These are phyloP conservation scores for Aspergillus quadricinctus DNA, from an alignment of 2,329 filamentous ascomycete species.

Conservation along the genomic window DNA sequence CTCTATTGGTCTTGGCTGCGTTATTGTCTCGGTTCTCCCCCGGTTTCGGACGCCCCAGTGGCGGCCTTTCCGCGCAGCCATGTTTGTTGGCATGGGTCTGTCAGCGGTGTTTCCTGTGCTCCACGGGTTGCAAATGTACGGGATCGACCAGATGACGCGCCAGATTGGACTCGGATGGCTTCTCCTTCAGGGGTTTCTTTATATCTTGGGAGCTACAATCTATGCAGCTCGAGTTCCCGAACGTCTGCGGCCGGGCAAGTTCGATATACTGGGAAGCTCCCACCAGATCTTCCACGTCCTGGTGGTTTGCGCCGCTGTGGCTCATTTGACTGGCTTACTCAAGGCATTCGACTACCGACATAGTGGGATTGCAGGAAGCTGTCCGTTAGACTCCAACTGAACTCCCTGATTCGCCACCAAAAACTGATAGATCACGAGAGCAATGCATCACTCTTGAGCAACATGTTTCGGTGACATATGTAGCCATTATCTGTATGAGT, in stretches of 20 bases:
- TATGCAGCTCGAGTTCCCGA: constrained; percentile 88
- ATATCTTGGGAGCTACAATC: constrained; percentile 78
- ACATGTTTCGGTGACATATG: constrained; percentile 12
- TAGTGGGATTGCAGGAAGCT: constrained; percentile 52
- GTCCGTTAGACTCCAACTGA: constrained; percentile 28
- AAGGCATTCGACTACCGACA: constrained; percentile 87
- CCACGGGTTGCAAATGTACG: constrained; percentile 68
- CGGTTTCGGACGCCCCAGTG: constrained; percentile 78
- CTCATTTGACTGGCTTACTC: constrained; percentile 75
- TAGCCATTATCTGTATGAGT: constrained; percentile 15
- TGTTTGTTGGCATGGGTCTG: constrained; percentile 85
- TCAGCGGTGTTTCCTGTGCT: constrained; percentile 79
- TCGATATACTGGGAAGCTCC: constrained; percentile 88
- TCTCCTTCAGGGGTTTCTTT: constrained; percentile 72
- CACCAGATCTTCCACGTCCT: constrained; percentile 96
- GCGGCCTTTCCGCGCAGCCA: constrained; percentile 77
- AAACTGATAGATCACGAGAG: constrained; percentile 15
- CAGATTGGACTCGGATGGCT: constrained; percentile 80
- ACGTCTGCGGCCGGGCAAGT: constrained; percentile 67
- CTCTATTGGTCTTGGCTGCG: constrained; percentile 70
- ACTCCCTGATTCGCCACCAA: constrained; percentile 12
- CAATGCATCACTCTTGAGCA: constrained; percentile 7
- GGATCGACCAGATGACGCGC: constrained; percentile 59
- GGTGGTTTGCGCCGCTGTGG: constrained; percentile 74
- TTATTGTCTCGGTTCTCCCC: constrained; percentile 71